Evolutionary conservation across 2,329 filamentous ascomycete species (phyloP), one percentile per base, ranked within the genome.

Genomic region (Arthroderma sp.): DNA sequence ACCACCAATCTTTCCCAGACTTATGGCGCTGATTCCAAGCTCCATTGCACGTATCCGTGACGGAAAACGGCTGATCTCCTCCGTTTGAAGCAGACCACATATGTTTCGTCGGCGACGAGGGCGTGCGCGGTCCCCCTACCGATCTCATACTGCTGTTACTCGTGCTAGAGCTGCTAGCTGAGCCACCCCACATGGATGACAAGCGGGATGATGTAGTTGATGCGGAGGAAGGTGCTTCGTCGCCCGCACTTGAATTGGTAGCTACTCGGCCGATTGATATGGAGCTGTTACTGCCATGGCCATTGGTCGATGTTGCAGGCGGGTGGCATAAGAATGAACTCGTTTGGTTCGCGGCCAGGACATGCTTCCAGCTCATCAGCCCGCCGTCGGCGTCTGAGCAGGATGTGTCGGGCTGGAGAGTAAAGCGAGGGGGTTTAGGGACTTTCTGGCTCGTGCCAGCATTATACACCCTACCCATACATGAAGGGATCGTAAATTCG

Each of bases 381-480:
- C 67, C 67, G 28, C 66, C 67, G 34, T 69, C 65, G 6, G 57
- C 56, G 44, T 70, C 66, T 41, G 61, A 60, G 15, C 64, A 63
- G 1, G 57, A 45, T 29, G 68, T 57, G 52, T 70, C 66, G 6
- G 67, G 66, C 11, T 54, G 57, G 9, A 69, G 61, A 10, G 61
- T 56, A 48, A 69, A 67, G 9, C 55, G 54, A 4, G 66, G 65
- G 11, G 44, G 44, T 6, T 37, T 43, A 27, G 40, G 30, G 9
- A 36, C 40, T 39, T 38, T 44, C 10, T 45, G 41, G 37, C 15
- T 42, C 27, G 30, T 37, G 9, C 36, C 36, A 2, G 44, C 45
- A 22, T 42, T 43, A 15, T 42, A 45, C 5, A 60, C 55, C 36
- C 65, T 53, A 29, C 65, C 65, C 58, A 68, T 65, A 46, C 60